Base-by-base conservation (phyloP, 148 eudicot genomes). In the Fagopyrum tataricum region DNA sequence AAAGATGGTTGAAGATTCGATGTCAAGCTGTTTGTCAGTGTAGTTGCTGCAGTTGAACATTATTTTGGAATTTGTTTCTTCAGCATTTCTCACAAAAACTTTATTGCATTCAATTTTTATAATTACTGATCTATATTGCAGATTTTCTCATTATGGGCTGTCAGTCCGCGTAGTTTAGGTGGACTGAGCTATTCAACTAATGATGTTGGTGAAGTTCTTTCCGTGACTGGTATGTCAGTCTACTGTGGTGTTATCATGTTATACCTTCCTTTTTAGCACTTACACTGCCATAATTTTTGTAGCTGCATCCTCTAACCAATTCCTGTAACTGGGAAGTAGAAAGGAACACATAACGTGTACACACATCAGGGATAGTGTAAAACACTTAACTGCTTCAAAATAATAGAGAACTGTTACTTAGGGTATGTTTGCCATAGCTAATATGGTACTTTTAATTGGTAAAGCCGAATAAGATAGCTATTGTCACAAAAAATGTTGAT, bases 121-220 rank as follows among this genome's bases (percentile, higher is more conserved):
- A 6, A 21, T 13, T 51, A 31, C 2, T 26, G 31, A 23, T 37
- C 13, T 58, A 39, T 40, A 3, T 44, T 76, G 58, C 77, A 88
- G 92, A 86, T 88, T 64, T 86, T 88, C 74, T 84, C 89, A 71
- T 58, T 88, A 51, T 88, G 92, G 92, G 88, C 92, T 40, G 90
- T 72, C 70, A 88, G 90, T 76, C 90, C 90, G 8, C 81, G 72
- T 66, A 86, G 77, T 55, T 56, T 81, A 13, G 89, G 92, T 23
- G 92, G 92, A n/a, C 70, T 88, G 53, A 79, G 81, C 75, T 88
- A 79, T 81, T 56, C 92, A 73, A 88, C 90, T 56, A 82, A 82
- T 24, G 77, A 76, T 72, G 90, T 88, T 44, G 92, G 92, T 67
- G 77, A 64, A 74, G 78, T 86, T 72, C 88, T 88, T 70, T 67